Conservation (phyloP, 2,329 filamentous ascomycete species). For the Hypomyces rosellus region DNA sequence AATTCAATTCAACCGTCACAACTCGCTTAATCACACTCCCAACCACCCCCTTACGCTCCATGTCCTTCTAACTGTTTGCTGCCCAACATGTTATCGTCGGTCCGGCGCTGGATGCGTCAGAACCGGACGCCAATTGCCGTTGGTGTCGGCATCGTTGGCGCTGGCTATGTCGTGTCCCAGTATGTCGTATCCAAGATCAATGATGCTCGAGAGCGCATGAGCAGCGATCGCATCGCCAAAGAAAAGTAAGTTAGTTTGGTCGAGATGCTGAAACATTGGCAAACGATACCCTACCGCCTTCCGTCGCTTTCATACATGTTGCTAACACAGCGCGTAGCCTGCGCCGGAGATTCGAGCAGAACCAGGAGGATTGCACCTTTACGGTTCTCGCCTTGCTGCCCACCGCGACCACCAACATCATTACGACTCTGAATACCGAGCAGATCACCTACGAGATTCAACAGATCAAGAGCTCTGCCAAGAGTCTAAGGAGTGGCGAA, state of each 20-base stretch:
- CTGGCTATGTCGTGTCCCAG: slow-evolving; percentile 85
- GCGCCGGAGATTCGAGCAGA: slow-evolving; percentile 93
- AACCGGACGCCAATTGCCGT: slow-evolving; percentile 87
- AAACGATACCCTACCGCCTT: background rate
- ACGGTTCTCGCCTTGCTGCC: slow-evolving; percentile 94
- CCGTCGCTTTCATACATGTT: background rate
- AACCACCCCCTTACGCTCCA: background rate
- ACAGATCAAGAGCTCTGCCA: slow-evolving; percentile 71
- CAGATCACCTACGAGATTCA: slow-evolving; percentile 90
- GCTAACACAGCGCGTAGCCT: slow-evolving; percentile 51
- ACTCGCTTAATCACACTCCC: background rate
- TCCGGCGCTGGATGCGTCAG: slow-evolving; percentile 84
- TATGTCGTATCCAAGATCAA: slow-evolving; percentile 89
- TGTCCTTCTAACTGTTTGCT: slow-evolving; percentile 8
- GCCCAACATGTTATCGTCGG: slow-evolving; percentile 56
- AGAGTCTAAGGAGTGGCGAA: slow-evolving; percentile 49
- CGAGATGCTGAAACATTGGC: background rate
- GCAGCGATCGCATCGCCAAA: slow-evolving; percentile 87
- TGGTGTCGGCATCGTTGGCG: slow-evolving; percentile 79
- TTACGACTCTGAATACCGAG: slow-evolving; percentile 84
- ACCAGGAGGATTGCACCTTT: slow-evolving; percentile 97
- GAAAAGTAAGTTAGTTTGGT: slow-evolving; percentile 95
- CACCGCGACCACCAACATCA: slow-evolving; percentile 81
- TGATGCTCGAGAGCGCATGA: slow-evolving; percentile 93
- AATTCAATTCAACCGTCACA: background rate